These are phyloP conservation scores for Baudoinia panamericana DNA, from an alignment of 495 filamentous ascomycete species.

Conservation along the genomic window DNA sequence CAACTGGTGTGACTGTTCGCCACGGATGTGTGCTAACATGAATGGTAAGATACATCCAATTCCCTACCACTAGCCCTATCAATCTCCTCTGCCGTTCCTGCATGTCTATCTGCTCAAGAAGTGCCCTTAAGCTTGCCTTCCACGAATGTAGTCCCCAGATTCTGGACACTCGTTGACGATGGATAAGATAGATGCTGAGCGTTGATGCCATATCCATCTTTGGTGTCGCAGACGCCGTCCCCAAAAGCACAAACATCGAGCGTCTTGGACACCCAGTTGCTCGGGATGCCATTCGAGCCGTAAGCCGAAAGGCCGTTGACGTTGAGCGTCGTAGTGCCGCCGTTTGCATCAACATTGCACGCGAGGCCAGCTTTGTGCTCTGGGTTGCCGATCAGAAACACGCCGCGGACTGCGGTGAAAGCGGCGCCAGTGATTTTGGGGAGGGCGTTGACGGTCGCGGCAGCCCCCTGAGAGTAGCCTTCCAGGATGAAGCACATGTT, in stretches of 20 bases:
- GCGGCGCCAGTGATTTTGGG: conserved; percentile 1
- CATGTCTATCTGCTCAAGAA: too few relatives aligned
- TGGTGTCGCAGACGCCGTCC: conserved; percentile 5
- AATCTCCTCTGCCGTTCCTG: too few relatives aligned
- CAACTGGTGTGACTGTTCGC: too few relatives aligned
- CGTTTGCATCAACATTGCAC: conserved; percentile 15
- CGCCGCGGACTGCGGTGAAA: conserved; percentile 14
- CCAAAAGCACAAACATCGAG: background rate
- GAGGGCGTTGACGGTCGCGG: conserved; percentile 13
- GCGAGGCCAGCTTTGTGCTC: conserved; percentile 9
- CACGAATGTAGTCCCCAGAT: background rate
- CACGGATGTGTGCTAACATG: too few relatives aligned
- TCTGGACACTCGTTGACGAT: background rate
- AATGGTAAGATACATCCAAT: too few relatives aligned
- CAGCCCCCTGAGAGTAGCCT: conserved; percentile 18
- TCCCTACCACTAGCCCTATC: too few relatives aligned
- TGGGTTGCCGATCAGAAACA: conserved; percentile 14
- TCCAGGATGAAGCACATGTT: conserved; percentile 14
- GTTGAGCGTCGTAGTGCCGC: conserved; percentile 13
- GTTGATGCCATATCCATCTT: conserved; percentile 2
- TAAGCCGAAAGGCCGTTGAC: conserved; percentile 9
- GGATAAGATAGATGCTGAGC: background rate
- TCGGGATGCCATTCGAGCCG: conserved; percentile 1
- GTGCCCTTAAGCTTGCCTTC: conserved; percentile 1
- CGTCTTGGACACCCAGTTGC: conserved; percentile 11